Evolutionary conservation across 2,329 filamentous ascomycete species (phyloP), one percentile per base, ranked within the genome.

Genomic region (Elsinoe arachidis): DNA sequence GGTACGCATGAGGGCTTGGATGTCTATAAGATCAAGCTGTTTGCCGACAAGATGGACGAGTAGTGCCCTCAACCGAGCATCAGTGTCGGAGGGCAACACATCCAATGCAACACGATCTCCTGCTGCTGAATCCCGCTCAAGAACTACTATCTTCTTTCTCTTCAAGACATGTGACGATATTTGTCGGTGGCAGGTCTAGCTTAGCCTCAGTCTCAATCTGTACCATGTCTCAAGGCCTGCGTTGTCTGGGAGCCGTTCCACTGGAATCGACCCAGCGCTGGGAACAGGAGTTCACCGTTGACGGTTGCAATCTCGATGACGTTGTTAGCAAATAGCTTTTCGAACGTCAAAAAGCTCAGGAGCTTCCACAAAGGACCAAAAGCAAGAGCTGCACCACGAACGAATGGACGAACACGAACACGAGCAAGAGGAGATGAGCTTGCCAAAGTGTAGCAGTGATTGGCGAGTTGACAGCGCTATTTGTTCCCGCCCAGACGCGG

Each of bases 1-100:
- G 70, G 69, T 5, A 67, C 62, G 47, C 70, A 72, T 63, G 65
- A 69, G 0, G 70, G 67, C 2, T 58, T 75, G 17, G 62, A 67
- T 23, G 68, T 69, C 30, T 77, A 69, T 60, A 72, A 72, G 65
- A 69, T 71, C 59, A 68, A 69, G 57, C 21, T 54, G 3, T 41
- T 53, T 47, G 51, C 23, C 10, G 55, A 58, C 37, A 56, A 58
- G 23, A 35, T 59, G 37, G 51, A 59, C 10, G 19, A 33, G 21
- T 46, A 46, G 41, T 46, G 39, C 37, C 37, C 37, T 9, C 39
- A 46, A 14, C 2, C 3, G 12, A 12, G 41, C n/a, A 23, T 5
- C 21, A 30, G 26, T 30, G 2, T 30, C 26, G 26, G 26, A 30
- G 9, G 26, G 26, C 26, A 30, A 30, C 9, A 5, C 26, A 30